Evolutionary conservation across 352 stramenopile genomes (phyloP).

Genomic region (Albugo laibachii): DNA sequence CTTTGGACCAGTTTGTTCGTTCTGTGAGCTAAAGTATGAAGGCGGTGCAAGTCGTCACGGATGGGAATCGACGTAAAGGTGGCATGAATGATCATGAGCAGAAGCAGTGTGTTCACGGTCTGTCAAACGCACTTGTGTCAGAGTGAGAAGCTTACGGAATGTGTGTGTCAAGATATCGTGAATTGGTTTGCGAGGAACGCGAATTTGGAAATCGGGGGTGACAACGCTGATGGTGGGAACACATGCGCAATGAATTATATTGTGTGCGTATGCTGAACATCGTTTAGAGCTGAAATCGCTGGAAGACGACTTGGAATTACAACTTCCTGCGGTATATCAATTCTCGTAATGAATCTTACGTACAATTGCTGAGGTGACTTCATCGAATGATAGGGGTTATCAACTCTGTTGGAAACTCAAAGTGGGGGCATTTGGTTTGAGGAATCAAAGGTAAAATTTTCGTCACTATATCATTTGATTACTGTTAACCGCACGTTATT

Average conservation of each 20-base stretch:
- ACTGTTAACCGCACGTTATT: background rate
- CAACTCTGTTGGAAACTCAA: conserved; percentile 34
- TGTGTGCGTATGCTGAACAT: background rate
- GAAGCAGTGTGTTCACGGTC: conserved; percentile 66
- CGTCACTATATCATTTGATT: background rate
- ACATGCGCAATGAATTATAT: background rate
- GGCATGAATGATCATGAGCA: conserved; percentile 61
- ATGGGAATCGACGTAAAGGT: conserved; percentile 48
- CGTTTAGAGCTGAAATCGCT: conserved; percentile 40
- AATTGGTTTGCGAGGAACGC: conserved; percentile 73
- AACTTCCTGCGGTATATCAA: conserved; percentile 29
- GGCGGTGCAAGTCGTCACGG: conserved; percentile 46
- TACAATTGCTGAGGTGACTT: background rate
- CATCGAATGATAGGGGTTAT: background rate
- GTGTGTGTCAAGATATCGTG: conserved; percentile 32
- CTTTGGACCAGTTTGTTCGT: no score
- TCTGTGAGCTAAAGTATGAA: conserved; percentile 19
- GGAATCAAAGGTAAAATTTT: conserved; percentile 27
- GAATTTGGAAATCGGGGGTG: conserved; percentile 19
- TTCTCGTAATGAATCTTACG: background rate
- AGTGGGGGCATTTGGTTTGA: conserved; percentile 72
- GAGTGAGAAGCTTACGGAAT: background rate
- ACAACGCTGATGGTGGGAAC: conserved; percentile 23
- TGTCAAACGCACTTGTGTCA: background rate
- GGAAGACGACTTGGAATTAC: conserved; percentile 34